A percentile compares a stretch with the other conserved stretches of the same genome.
These are phyloP conservation scores for Cardamine occulta DNA, from an alignment of 345 rosid species.

Conservation along the genomic window DNA sequence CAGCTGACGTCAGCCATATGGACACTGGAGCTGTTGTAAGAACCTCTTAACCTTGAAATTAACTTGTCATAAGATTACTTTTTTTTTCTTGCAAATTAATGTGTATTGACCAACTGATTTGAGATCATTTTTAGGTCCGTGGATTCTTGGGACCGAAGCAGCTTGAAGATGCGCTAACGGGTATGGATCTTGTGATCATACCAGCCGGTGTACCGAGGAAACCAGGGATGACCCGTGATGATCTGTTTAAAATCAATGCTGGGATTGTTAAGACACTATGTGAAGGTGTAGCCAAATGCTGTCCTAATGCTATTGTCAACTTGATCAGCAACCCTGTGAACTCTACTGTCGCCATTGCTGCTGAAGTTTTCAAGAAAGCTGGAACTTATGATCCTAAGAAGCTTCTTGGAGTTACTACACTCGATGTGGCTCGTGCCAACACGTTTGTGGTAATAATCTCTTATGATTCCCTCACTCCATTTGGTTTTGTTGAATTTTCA, in stretches of 20 bases:
- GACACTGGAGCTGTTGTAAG: constrained; percentile 88
- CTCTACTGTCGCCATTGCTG: constrained; percentile 84
- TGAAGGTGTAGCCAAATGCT: constrained; percentile 69
- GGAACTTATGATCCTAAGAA: constrained; percentile 79
- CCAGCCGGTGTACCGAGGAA: constrained; percentile 92
- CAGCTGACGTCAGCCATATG: constrained; percentile 90
- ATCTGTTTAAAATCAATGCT: constrained; percentile 87
- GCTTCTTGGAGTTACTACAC: constrained; percentile 83
- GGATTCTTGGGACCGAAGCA: constrained; percentile 84
- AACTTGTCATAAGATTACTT: not conserved
- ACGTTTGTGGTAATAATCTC: constrained; percentile 68
- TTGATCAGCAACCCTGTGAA: constrained; percentile 89
- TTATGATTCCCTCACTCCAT: not conserved
- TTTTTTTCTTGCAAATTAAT: constrained; percentile 1
- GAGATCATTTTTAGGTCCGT: constrained; percentile 55
- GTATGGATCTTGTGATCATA: constrained; percentile 85
- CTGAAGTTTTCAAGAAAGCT: constrained; percentile 85
- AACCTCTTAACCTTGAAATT: constrained; percentile 5
- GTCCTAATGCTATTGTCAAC: constrained; percentile 79
- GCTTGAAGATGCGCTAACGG: constrained; percentile 74
- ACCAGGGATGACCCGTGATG: constrained; percentile 93
- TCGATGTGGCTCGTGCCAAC: constrained; percentile 87
- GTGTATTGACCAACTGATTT: not conserved
- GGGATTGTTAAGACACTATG: constrained; percentile 85
- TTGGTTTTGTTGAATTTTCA: constrained; percentile 12